phyloP scores from a whole-genome alignment of 176 grass and related monocot species.

The Rhynchospora pubera region DNA sequence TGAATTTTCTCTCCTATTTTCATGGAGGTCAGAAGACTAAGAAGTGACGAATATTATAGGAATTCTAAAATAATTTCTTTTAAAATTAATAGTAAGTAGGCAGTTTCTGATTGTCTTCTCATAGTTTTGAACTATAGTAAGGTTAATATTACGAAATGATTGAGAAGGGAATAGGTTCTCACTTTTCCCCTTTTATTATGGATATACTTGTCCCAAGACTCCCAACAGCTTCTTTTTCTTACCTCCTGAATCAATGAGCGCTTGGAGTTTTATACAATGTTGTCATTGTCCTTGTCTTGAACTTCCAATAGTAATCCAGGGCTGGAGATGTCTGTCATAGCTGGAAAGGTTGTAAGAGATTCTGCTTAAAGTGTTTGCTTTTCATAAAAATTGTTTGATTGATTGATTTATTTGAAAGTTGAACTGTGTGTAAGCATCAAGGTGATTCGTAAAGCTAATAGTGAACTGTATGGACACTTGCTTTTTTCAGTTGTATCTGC shows the following conservation, averaged over 20 bases:
- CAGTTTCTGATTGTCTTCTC: not conserved
- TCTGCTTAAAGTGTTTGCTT: not conserved
- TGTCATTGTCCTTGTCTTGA: not conserved
- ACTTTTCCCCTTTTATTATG: not conserved
- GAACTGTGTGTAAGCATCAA: not conserved
- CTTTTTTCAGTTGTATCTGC: not conserved
- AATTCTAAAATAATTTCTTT: not conserved
- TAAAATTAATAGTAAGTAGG: not conserved
- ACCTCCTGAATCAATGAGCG: not conserved
- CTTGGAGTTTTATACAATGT: not conserved
- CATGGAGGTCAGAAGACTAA: not conserved
- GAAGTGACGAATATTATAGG: not conserved
- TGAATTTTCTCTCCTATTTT: not conserved
- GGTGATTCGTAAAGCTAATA: no score
- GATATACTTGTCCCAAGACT: not conserved
- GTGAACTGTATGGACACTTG: not conserved
- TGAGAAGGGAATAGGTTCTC: not conserved
- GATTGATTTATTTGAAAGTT: not conserved
- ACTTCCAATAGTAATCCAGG: not conserved
- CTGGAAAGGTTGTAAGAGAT: not conserved
- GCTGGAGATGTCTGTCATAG: not conserved
- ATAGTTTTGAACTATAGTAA: not conserved
- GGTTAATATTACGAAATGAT: not conserved
- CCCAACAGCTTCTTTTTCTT: not conserved
- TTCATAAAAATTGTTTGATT: not conserved